Conservation (phyloP, 164 flowering plant species). For the Vitis rotundifolia region DNA sequence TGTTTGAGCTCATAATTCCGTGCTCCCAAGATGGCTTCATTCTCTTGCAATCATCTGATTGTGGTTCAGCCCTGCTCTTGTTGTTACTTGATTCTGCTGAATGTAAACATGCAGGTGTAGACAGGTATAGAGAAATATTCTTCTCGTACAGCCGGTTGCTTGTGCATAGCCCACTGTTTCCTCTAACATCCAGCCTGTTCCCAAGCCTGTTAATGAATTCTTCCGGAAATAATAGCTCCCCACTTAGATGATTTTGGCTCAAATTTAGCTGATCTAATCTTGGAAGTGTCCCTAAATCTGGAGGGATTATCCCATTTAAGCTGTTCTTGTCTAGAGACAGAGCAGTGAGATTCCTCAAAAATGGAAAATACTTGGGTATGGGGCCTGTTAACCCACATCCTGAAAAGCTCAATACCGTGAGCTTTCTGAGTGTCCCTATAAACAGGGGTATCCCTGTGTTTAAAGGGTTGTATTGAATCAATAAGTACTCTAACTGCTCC, state of each 20-base stretch:
- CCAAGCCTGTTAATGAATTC: slow-evolving; percentile 46
- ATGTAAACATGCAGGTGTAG: slow-evolving; percentile 22
- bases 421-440: slow-evolving; percentile 27
- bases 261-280: slow-evolving; percentile 39
- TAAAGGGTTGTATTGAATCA: slow-evolving; percentile 44
- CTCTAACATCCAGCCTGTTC: slow-evolving; percentile 43
- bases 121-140: slow-evolving; percentile 14
- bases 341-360: slow-evolving; percentile 35
- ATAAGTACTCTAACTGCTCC: slow-evolving; percentile 38
- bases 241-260: slow-evolving; percentile 44
- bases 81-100: slow-evolving; percentile 7
- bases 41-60: slow-evolving; percentile 14
- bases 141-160: slow-evolving; percentile 9
- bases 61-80: slow-evolving; percentile 7
- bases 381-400: slow-evolving; percentile 42
- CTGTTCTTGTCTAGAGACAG: slow-evolving; percentile 46
- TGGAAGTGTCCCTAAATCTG: slow-evolving; percentile 34
- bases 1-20: slow-evolving; percentile 13
- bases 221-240: slow-evolving; percentile 33
- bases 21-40: slow-evolving; percentile 17
- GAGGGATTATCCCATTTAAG: slow-evolving; percentile 44
- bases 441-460: slow-evolving; percentile 36
- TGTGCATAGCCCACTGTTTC: slow-evolving; percentile 42
- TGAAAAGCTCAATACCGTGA: slow-evolving; percentile 46
- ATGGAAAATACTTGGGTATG: slow-evolving; percentile 28